Percentiles rank a stretch among this genome's conserved stretches.
Conservation (phyloP, 2,329 filamentous ascomycete species). For the Nannizziopsis arthrosporioides region DNA sequence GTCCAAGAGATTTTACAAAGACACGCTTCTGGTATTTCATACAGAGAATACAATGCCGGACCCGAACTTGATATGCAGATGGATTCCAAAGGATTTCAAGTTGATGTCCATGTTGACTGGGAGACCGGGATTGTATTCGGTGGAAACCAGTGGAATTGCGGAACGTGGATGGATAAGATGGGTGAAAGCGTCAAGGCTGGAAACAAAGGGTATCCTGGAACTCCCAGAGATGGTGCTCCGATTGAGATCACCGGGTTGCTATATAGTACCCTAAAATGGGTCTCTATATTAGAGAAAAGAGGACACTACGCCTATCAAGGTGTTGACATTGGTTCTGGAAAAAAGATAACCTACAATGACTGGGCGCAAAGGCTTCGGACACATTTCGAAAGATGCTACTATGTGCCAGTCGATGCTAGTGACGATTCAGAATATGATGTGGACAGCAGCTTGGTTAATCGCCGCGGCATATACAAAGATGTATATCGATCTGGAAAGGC, state of each 20-base stretch:
- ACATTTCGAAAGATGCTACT: slow-evolving; percentile 91
- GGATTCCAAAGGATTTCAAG: slow-evolving; percentile 82
- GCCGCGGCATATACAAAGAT: slow-evolving; percentile 96
- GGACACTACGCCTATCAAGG: slow-evolving; percentile 62
- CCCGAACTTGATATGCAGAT: slow-evolving; percentile 83
- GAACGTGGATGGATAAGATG: slow-evolving; percentile 99
- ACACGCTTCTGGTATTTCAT: slow-evolving; percentile 81
- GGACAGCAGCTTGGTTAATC: slow-evolving; percentile 67
- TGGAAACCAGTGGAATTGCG: slow-evolving; percentile 87
- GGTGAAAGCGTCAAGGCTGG: slow-evolving; percentile 87
- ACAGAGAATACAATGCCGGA: slow-evolving; percentile 88
- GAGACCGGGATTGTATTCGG: slow-evolving; percentile 81
- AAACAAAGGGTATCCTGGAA: slow-evolving; percentile 87
- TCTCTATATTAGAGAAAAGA: slow-evolving; percentile 52
- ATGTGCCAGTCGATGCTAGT: slow-evolving; percentile 56
- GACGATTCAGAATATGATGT: slow-evolving; percentile 72
- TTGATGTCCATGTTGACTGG: slow-evolving; percentile 87
- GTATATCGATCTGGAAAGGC: slow-evolving; percentile 87
- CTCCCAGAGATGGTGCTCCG: slow-evolving; percentile 89
- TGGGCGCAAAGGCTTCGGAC: slow-evolving; percentile 72
- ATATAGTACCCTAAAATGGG: slow-evolving; percentile 81
- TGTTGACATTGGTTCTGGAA: slow-evolving; percentile 54
- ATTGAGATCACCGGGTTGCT: slow-evolving; percentile 89
- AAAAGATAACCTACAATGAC: slow-evolving; percentile 55
- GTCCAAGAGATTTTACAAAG: slow-evolving; percentile 89